Base-by-base conservation (phyloP, 257 asterid species). In the Galeopsis tetrahit region DNA sequence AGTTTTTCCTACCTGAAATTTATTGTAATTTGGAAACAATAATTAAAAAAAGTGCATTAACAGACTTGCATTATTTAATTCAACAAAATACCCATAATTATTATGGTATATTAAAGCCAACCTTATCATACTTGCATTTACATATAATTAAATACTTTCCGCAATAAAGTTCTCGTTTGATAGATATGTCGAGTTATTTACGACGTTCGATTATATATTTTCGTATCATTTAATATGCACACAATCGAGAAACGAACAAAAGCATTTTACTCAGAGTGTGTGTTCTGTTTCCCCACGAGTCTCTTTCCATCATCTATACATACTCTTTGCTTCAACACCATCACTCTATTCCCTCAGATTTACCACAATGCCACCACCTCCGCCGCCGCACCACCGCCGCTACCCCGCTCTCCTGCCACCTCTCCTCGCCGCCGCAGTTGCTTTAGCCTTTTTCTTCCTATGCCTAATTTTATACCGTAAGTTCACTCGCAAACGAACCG, bases 401-500 rank as follows among this genome's bases (percentile, higher is more conserved):
- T 65, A 56, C 75, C 10, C 61, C 62, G 76, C 77, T n/a, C 75
- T 87, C 51, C 68, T 84, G 55, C 82, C 87, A 5, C 83, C 90
- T n/a, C 66, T 89, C 68, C 68, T 85, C 31, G 90, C 85, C 1
- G 90, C 87, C 4, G 62, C 88, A 1, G 43, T 79, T 9, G 83
- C 87, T 14, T 53, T 92, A 0, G 74, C 83, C 14, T 82, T 89
- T 15, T 66, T 89, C 76, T 42, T 85, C 13, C 52, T 88, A 9
- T 77, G 78, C 60, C 80, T 83, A 13, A 35, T 90, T 65, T 33
- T 84, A 0, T 92, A 88, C 78, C 87, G 93, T 3, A 93, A 89
- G 75, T 70, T 89, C 56, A 89, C 94, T 5, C 89, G 87, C 60
- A 88, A 81, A 56, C 79, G 96, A 56, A 90, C 98, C 4, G 96